Base-by-base conservation (phyloP, 176 grass and related monocot species). In the sorghum (Sorghum bicolor) region DNA sequence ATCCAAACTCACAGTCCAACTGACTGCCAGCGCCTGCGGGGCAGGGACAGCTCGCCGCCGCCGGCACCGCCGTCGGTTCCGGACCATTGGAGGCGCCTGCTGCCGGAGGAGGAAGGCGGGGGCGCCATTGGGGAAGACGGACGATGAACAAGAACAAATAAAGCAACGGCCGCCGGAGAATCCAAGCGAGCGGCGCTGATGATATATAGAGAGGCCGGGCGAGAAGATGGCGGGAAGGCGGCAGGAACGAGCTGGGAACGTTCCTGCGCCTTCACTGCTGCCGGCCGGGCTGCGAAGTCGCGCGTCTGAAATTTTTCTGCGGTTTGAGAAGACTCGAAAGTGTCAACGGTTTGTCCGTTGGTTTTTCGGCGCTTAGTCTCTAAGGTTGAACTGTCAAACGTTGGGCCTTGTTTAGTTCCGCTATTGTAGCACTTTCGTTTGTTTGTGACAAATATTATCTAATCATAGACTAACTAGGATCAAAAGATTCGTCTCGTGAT, bases 11-110 rank as follows among this genome's bases (percentile, higher is more conserved):
- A 90, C 88, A 87, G 75, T 37, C 79, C 67, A 62, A 86, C 57
- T 1, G 84, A 79, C 33, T 72, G 70, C 88, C 88, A 90, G 11
- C 88, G 88, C 48, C 62, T 83, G 67, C 68, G 76, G 33, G 88
- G 88, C 3, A 31, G 37, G 38, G 88, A 86, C 8, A 83, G 75
- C 80, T 87, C 67, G 39, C 8, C 31, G 13, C 10, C 2, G 43
- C 11, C 43, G 43, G 43, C 0, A 3, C 44, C 67, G 19, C 14
- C 28, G 25, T 39, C 77, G 15, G 24, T 1, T 1, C 22, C 15
- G 16, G 75, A 48, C 61, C 67, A 87, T 6, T 75, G 62, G 28
- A 37, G 60, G 34, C 19, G 79, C 37, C 88, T 29, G 25, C 11
- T 86, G 60, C 5, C 1, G 71, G 72, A 65, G 78, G 78, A 80